Evolutionary conservation across 805 yeast species (phyloP), one percentile per base, ranked within the genome.

Genomic region (Hanseniaspora occidentalis): DNA sequence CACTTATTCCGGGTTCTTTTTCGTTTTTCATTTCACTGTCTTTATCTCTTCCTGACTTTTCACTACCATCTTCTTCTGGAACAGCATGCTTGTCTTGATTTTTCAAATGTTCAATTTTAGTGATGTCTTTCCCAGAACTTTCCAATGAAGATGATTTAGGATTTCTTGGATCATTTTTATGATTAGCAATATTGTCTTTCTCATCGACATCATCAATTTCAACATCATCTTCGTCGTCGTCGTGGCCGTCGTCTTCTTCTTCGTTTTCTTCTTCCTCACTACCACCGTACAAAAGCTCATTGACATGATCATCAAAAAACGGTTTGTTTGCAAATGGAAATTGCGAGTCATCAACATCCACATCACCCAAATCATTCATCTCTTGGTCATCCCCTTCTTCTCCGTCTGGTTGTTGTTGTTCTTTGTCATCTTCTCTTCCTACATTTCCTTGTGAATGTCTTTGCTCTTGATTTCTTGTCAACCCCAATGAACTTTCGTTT

Each of bases 61-160:
- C 36, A 9, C 10, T 18, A 14, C 35, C 22, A 13, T 14, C n/a
- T 24, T 6, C 8, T 11, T 29, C 7, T 9, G 11, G 20, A 14
- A 17, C 21, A 13, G 17, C n/a, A 10, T 17, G 14, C 24, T 13
- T 40, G 19, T 23, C 36, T 13, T 22, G 10, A 16, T 31, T 35
- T 9, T 40, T 36, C 13, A 21, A 20, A 19, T 40, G 35, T 22
- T 36, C 36, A 21, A 43, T 36, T 29, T 45, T 43, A 27, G 41
- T 43, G 17, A 35, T 38, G n/a, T 23, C 27, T 37, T 42, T 43
- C 19, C 40, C 31, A n/a, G 40, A 34, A 10, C 33, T 37, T 17
- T 41, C 43, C 31, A 41, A 41, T 24, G 35, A 39, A 23, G 36
- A n/a, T n/a, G n/a, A n/a, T n/a, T n/a, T n/a, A n/a, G n/a, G n/a